Conservation (phyloP, 1,284 basidiomycete species). For the Ustilago xerochloae region DNA sequence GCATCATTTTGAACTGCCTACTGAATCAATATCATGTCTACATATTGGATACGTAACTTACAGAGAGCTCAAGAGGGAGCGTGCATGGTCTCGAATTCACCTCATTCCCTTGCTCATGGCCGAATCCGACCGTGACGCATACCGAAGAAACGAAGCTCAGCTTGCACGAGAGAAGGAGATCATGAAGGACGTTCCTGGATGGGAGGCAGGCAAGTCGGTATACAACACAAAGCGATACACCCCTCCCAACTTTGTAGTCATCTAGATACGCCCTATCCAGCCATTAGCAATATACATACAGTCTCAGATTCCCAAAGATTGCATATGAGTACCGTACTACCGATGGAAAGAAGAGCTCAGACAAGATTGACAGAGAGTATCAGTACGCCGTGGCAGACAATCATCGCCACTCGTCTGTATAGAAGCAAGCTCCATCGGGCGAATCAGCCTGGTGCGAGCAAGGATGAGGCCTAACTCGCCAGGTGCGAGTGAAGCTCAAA, state of each 20-base stretch:
- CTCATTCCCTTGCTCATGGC: conserved; percentile 86
- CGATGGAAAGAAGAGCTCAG: too few species aligned
- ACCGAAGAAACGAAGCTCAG: conserved; percentile 83
- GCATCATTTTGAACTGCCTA: too few species aligned
- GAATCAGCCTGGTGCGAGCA: too few species aligned
- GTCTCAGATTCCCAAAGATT: not conserved
- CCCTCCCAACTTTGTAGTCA: conserved; percentile 72
- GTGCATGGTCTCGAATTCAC: conserved; percentile 94
- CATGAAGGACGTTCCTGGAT: conserved; percentile 93
- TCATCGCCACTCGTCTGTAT: too few species aligned
- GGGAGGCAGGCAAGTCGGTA: conserved; percentile 82
- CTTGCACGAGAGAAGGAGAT: conserved; percentile 85
- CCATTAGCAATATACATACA: conserved; percentile 5
- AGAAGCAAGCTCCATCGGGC: too few species aligned
- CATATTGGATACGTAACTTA: not conserved
- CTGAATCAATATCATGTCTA: too few species aligned
- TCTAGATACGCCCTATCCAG: conserved; percentile 47
- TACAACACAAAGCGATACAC: conserved; percentile 87
- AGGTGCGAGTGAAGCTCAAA: too few species aligned
- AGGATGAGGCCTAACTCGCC: too few species aligned
- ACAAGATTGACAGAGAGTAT: too few species aligned
- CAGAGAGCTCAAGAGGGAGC: conserved; percentile 93
- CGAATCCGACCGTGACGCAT: conserved; percentile 90
- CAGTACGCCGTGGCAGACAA: too few species aligned
- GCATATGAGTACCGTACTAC: too few species aligned